These are phyloP conservation scores for Maudiozyma bulderi DNA, from an alignment of 805 yeast species.

Conservation along the genomic window DNA sequence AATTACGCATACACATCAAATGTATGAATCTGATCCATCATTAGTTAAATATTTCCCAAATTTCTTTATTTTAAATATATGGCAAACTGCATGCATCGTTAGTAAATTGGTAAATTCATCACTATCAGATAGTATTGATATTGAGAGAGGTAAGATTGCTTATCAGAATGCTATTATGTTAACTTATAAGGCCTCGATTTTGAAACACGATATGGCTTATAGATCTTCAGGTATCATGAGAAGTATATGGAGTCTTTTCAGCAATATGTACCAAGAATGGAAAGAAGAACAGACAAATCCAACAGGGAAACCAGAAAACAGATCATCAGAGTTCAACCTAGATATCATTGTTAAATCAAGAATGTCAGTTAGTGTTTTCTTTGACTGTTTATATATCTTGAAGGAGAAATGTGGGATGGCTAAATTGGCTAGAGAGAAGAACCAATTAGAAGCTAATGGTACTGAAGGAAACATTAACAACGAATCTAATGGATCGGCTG, in stretches of 20 bases:
- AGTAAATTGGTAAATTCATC: slow-evolving; percentile 73
- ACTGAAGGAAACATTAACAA: slow-evolving; percentile 4
- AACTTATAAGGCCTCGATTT: slow-evolving; percentile 70
- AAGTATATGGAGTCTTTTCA: slow-evolving; percentile 84
- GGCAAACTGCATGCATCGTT: slow-evolving; percentile 88
- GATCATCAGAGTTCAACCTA: slow-evolving; percentile 26
- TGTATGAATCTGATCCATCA: slow-evolving; percentile 48
- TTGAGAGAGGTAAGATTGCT: slow-evolving; percentile 58
- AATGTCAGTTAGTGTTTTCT: slow-evolving; percentile 87
- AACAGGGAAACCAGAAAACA: background rate
- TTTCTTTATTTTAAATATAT: slow-evolving; percentile 66
- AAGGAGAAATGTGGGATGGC: slow-evolving; percentile 85
- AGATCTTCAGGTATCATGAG: slow-evolving; percentile 90
- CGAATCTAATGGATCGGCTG: slow-evolving; percentile 19
- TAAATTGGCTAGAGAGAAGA: slow-evolving; percentile 37
- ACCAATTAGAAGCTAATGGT: background rate
- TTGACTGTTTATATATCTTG: slow-evolving; percentile 78
- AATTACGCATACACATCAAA: slow-evolving; percentile 53
- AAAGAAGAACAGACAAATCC: slow-evolving; percentile 16
- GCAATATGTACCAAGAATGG: slow-evolving; percentile 50
- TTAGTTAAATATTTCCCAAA: slow-evolving; percentile 77
- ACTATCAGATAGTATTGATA: slow-evolving; percentile 54
- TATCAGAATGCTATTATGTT: slow-evolving; percentile 58
- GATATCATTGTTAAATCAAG: slow-evolving; percentile 62
- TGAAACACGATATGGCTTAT: slow-evolving; percentile 87